Evolutionary conservation across 495 filamentous ascomycete genomes (phyloP), one percentile per base, ranked within the genome.

Genomic region (Extremus antarcticus): DNA sequence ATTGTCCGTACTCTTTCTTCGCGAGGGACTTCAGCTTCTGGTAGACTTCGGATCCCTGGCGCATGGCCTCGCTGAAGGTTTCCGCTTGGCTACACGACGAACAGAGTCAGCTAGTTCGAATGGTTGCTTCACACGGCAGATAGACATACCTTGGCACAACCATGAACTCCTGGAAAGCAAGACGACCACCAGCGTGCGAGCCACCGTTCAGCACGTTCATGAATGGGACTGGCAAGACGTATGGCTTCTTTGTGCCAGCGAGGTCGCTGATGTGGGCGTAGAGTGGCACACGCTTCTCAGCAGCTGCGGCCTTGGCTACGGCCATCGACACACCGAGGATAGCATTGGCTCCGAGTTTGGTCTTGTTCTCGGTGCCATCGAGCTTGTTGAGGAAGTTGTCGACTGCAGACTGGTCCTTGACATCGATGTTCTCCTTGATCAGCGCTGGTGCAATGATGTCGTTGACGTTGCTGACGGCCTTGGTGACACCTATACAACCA

Each of bases 111-210:
- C 4, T 7, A 35, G 13, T 35, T 4, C 7, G 13, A 7, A 35
- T 35, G 4, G 29, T 35, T 10, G 17, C 13, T 45, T 17, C n/a
- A 47, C 32, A 16, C 4, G 16, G 13, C 29, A 41, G 13, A n/a
- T n/a, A n/a, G 22, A 75, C 81, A 70, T 73, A 85, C 83, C 78
- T 83, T 56, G 94, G 94, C 47, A 97, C 94, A 65, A 99, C 95
- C 94, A 99, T 99, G 83, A 99, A 99, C 74, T 99, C 94, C 76
- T 99, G 94, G 85, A 99, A 99, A 59, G 94, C 94, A 54, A 99
- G 78, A 71, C 92, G 88, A 66, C 94, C 94, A 80, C 94, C 94
- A 60, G 94, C 94, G 78, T 99, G 94, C 66, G 91, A 97, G 59
- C 92, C 92, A 75, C 94, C 94, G 74, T 99, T 99, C 58, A 99